Base-by-base conservation (phyloP, 202 grass and related monocot genomes). In the Panicum hallii region DNA sequence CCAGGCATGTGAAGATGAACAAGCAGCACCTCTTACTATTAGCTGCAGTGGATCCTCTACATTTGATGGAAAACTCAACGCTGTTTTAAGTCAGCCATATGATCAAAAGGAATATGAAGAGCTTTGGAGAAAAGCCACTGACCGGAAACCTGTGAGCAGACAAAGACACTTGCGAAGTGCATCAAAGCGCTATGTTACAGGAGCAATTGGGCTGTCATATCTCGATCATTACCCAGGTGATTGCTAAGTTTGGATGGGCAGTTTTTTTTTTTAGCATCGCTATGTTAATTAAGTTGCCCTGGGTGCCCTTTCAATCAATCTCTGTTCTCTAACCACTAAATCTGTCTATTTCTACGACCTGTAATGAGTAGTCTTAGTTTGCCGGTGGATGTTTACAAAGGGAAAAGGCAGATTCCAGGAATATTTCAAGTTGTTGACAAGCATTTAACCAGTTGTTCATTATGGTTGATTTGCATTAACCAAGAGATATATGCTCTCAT, bases 201-300 rank as follows among this genome's bases (percentile, higher is more conserved):
- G 44, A 1, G 66, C 75, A 79, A 36, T 70, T 23, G 90, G 90
- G 34, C 41, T 73, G 7, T 95, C 93, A 11, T 95, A 89, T 82
- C 87, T 95, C 63, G 86, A 93, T 88, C 45, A 89, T 75, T 91
- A 95, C 72, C 88, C 86, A 72, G 93, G 93, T 95, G 58, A 30
- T 43, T 50, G 63, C 4, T 57, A 54, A 22, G 2, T 40, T 50
- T 50, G 28, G 30, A 38, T 56, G 28, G 58, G 7, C 26, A 56
- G 32, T n/a, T 43, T 65, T n/a, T 42, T 42, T 77, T 42, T 77
- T 81, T 63, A 32, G 20, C 17, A 17, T 57, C 8, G 22, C 12
- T 5, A 5, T 42, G 40, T 46, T 49, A 49, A 49, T 49, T 49
- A 49, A 49, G 47, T 38, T 38, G 36, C 36, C 36, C 4, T 4